A percentile compares a stretch with the other conserved stretches of the same genome.
Evolutionary conservation across 1,284 basidiomycete species (phyloP).

Genomic region (Ganoderma resinaceum): DNA sequence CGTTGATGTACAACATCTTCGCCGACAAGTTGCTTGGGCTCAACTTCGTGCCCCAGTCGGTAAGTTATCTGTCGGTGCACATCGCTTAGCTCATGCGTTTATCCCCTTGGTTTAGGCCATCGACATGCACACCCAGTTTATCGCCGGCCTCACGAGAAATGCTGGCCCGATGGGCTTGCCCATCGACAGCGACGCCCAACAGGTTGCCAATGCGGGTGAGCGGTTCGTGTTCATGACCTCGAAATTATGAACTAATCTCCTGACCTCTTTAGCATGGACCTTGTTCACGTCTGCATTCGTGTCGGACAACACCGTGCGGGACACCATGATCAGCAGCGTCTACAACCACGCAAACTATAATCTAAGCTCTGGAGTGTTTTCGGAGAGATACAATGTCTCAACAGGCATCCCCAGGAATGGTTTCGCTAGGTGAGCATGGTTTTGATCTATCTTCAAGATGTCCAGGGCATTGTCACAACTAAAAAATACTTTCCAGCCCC

Average conservation of each 20-base stretch:
- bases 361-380: conserved; percentile 28
- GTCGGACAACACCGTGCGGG: conserved; percentile 27
- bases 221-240: background rate
- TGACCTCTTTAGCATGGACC: conserved; percentile 32
- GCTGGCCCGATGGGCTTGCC: conserved; percentile 18
- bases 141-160: conserved; percentile 3
- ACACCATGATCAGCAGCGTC: conserved; percentile 31
- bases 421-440: conserved; percentile 27
- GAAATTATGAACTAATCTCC: background rate
- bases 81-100: background rate
- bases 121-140: conserved; percentile 17
- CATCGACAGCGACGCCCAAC: conserved; percentile 23
- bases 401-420: conserved; percentile 18
- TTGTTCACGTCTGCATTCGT: conserved; percentile 36
- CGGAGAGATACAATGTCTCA: conserved; percentile 27
- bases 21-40: conserved; percentile 61
- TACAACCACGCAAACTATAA: conserved; percentile 34
- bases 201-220: conserved; percentile 22
- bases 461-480: background rate
- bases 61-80: conserved; percentile 19
- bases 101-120: conserved; percentile 7
- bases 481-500: conserved; percentile 20
- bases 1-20: conserved; percentile 69
- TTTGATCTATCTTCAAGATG: background rate
- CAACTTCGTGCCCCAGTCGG: conserved; percentile 29